Conservation (phyloP, 768 basidiomycete genomes). For the Kwoniella heveanensis region DNA sequence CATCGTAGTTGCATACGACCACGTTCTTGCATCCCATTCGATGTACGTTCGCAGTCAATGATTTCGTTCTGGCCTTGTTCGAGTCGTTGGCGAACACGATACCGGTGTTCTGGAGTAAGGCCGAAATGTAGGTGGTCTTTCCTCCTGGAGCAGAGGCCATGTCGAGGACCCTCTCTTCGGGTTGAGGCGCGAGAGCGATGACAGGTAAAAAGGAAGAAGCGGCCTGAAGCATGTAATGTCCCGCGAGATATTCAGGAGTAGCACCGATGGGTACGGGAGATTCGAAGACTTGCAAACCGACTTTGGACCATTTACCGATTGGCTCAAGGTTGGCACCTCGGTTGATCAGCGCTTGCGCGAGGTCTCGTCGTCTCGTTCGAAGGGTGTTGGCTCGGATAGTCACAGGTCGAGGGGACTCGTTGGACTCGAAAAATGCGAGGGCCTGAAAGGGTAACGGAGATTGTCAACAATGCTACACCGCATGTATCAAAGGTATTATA, state of each 20-base stretch:
- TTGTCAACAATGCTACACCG: background rate
- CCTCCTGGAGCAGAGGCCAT: constrained; percentile 99
- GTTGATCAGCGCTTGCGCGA: constrained; percentile 90
- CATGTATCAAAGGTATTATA: background rate
- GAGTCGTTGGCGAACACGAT: constrained; percentile 95
- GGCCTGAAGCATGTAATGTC: constrained; percentile 99
- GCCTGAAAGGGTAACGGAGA: constrained; percentile 62
- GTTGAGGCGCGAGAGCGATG: constrained; percentile 88
- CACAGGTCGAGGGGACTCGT: constrained; percentile 91
- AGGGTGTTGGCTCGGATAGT: constrained; percentile 98
- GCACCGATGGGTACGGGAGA: constrained; percentile 94
- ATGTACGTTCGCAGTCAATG: constrained; percentile 93
- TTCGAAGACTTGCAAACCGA: constrained; percentile 98
- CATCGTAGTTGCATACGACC: constrained; percentile 94
- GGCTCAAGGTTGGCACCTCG: constrained; percentile 96
- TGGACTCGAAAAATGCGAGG: constrained; percentile 97
- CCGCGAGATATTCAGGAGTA: constrained; percentile 97
- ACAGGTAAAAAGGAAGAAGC: constrained; percentile 99
- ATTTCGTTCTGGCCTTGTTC: constrained; percentile 92
- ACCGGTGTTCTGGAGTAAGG: constrained; percentile 96
- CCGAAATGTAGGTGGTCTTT: constrained; percentile 96
- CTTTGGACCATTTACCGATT: constrained; percentile 98
- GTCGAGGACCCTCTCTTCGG: constrained; percentile 89
- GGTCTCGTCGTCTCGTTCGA: constrained; percentile 85
- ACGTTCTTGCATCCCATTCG: constrained; percentile 98